Evolutionary conservation across 148 eudicot species (phyloP).

Genomic region (Fagopyrum esculentum): DNA sequence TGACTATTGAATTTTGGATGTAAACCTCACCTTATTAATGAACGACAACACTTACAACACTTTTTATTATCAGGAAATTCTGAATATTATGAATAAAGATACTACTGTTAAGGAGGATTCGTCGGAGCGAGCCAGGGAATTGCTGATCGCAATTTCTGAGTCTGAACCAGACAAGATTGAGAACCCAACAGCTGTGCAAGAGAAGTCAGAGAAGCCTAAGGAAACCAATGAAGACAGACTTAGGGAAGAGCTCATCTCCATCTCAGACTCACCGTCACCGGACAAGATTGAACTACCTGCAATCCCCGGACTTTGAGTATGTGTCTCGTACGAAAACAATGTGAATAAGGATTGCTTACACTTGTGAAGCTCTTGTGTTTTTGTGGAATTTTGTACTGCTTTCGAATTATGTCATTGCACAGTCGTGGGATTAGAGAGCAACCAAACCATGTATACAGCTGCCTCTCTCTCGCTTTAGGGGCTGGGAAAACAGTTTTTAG

Average conservation of each 20-base stretch:
- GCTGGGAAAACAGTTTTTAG: too few relatives aligned
- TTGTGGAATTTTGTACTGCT: neutral
- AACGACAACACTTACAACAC: neutral
- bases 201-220: neutral
- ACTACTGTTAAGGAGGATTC: slow-evolving; percentile 26
- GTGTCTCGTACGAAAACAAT: neutral
- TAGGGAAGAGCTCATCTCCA: slow-evolving; percentile 42
- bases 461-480: too few relatives aligned
- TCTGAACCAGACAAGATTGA: slow-evolving; percentile 23
- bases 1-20: too few relatives aligned
- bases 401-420: neutral
- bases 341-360: slow-evolving; percentile 9
- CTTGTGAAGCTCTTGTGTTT: neutral
- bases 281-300: slow-evolving; percentile 20
- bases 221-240: slow-evolving; percentile 25
- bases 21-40: too few relatives aligned
- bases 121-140: slow-evolving; percentile 38
- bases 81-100: slow-evolving; percentile 34
- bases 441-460: neutral
- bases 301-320: neutral
- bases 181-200: slow-evolving; percentile 2
- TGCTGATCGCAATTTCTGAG: slow-evolving; percentile 48
- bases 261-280: slow-evolving; percentile 29
- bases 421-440: neutral
- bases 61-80: neutral